Evolutionary conservation across 108 stramenopile genomes (phyloP).

Genomic region (Bacterosira constricta): DNA sequence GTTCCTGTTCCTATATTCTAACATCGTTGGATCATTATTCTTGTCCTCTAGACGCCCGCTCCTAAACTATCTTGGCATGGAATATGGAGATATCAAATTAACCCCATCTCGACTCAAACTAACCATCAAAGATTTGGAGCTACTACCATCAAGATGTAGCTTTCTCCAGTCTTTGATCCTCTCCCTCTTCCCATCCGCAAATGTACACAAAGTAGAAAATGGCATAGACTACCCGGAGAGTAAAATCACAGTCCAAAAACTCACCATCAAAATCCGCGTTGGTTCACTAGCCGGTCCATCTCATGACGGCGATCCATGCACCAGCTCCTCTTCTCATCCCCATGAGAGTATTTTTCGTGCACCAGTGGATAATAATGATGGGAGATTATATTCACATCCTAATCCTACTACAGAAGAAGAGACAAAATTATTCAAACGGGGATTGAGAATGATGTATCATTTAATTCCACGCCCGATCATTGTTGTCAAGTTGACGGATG

Average conservation of each 20-base stretch:
- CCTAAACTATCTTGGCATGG: slow-evolving; percentile 1
- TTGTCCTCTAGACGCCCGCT: slow-evolving; percentile 6
- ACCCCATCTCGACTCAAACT: background rate
- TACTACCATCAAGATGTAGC: slow-evolving; percentile 1
- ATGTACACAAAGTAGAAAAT: background rate
- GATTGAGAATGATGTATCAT: background rate
- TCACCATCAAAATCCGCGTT: slow-evolving; percentile 6
- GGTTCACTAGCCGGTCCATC: background rate
- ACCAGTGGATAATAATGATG: too few relatives aligned
- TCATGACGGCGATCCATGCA: background rate
- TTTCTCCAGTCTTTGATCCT: slow-evolving; percentile 3
- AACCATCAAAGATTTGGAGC: background rate
- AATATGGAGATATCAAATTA: background rate
- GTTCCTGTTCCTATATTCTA: background rate
- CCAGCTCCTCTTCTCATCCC: too few relatives aligned
- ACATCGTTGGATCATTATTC: background rate
- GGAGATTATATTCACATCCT: too few relatives aligned
- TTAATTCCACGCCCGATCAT: slow-evolving; percentile 9
- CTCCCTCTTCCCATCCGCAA: slow-evolving; percentile 8
- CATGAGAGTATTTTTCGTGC: too few relatives aligned
- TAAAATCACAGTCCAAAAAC: background rate
- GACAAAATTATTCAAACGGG: background rate
- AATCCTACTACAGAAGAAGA: too few relatives aligned
- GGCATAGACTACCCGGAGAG: slow-evolving; percentile 7
- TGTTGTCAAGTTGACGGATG: slow-evolving; percentile 8